These are phyloP conservation scores for Begonia masoniana DNA, from an alignment of 306 rosid genomes.

Conservation along the genomic window DNA sequence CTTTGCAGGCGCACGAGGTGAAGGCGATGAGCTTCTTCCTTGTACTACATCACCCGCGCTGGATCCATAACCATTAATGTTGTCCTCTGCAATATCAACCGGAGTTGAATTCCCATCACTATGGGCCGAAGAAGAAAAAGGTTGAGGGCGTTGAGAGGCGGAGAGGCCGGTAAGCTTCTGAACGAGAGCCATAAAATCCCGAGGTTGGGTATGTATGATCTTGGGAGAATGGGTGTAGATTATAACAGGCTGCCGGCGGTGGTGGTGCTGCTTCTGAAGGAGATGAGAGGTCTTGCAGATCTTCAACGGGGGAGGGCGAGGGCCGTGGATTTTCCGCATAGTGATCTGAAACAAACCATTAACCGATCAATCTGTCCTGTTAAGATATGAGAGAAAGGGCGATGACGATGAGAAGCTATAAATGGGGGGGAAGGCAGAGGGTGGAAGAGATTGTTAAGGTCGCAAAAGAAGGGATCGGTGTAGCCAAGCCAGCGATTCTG, in stretches of 20 bases:
- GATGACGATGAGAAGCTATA: not conserved
- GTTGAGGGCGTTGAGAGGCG: not conserved
- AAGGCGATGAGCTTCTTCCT: too few species aligned
- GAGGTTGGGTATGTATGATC: constrained; percentile 54
- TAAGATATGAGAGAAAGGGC: not conserved
- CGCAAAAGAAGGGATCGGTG: too few species aligned
- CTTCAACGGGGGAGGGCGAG: constrained; percentile 62
- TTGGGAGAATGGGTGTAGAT: constrained; percentile 75
- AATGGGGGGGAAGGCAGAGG: too few species aligned
- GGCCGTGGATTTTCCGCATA: constrained; percentile 23
- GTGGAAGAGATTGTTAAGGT: not conserved
- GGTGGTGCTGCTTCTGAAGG: constrained; percentile 24
- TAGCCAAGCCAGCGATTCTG: not conserved
- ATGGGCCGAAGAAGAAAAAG: not conserved
- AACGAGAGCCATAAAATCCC: constrained; percentile 76
- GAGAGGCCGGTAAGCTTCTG: constrained; percentile 75
- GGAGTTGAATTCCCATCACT: not conserved
- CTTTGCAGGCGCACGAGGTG: too few species aligned
- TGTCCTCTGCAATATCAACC: not conserved
- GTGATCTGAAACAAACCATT: too few species aligned
- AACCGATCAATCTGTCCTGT: not conserved
- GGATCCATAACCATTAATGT: not conserved
- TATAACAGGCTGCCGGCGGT: constrained; percentile 45
- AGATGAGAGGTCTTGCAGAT: constrained; percentile 33
- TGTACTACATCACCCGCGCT: constrained; percentile 10